Base-by-base conservation (phyloP, 352 stramenopile genomes). In the Phytophthora sansomeana region DNA sequence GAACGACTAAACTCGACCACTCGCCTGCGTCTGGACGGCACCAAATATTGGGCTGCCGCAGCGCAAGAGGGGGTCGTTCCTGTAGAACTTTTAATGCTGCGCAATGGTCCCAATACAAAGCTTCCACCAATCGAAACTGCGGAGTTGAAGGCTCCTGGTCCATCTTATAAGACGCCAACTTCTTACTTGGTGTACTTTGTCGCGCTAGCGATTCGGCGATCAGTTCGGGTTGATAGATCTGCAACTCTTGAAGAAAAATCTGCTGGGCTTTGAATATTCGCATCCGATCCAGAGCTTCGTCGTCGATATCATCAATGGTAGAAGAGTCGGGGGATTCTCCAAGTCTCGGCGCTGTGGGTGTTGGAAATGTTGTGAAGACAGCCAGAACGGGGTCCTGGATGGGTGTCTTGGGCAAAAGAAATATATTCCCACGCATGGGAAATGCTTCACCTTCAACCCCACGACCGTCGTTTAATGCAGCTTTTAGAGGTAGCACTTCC, bases 21-120 rank as follows among this genome's bases (percentile, higher is more conserved):
- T 95, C 87, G 4, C 87, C 87, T 28, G 49, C 78, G 47, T 95
- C 87, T 3, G 80, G 78, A 13, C 87, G 78, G 46, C 87, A 95
- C 87, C 87, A 95, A 21, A 91, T 63, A 43, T 76, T 83, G 5
- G 58, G 10, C 28, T 90, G 72, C 5, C 83, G 64, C 48, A 85
- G 83, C 1, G 84, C 77, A 24, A 90, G 49, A 3, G 66, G 60
- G 16, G 58, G 39, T 21, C 87, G 72, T 13, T 77, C 54, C 55
- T 95, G 87, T 32, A 69, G 29, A 38, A 93, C 91, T 13, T 77
- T 74, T 0, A 95, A 43, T 1, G 87, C 87, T 6, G 84, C 83
- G 55, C 87, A 95, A 24, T 85, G 83, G 54, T 95, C 87, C 87
- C 87, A 95, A 48, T 95, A 95, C n/a, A 95, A 55, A 6, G 87